Evolutionary conservation across 176 grass and related monocot genomes (phyloP).

Genomic region (Dendrocalamus sinicus): DNA sequence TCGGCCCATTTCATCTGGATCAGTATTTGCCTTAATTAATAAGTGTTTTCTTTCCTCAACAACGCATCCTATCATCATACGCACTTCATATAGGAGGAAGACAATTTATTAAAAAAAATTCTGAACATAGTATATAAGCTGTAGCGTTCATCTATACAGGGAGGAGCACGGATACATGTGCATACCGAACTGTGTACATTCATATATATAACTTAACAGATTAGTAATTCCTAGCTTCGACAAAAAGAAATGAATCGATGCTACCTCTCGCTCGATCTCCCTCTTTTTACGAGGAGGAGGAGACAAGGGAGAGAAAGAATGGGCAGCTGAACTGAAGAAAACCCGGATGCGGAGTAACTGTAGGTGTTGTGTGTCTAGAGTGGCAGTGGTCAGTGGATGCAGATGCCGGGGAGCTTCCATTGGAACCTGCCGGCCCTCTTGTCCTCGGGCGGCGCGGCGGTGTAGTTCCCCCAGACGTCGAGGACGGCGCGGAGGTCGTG

Average conservation of each 20-base stretch:
- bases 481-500: constrained; percentile 63
- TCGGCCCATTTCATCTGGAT: no score
- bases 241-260: constrained; percentile 1
- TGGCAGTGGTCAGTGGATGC: constrained; percentile 56
- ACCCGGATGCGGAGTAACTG: not conserved
- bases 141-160: not conserved
- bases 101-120: not conserved
- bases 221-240: not conserved
- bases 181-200: not conserved
- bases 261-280: not conserved
- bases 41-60: not conserved
- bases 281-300: not conserved
- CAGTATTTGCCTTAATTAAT: not conserved
- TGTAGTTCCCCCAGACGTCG: constrained; percentile 80
- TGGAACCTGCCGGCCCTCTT: constrained; percentile 60
- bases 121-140: no score
- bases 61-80: not conserved
- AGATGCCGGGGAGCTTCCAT: constrained; percentile 74
- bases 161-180: not conserved
- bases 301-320: not conserved
- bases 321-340: not conserved
- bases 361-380: no score
- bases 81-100: not conserved
- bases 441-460: constrained; percentile 45
- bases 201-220: constrained; percentile 11